Evolutionary conservation across 208 protist species (phyloP).

Genomic region (Acanthamoeba triangularis): DNA sequence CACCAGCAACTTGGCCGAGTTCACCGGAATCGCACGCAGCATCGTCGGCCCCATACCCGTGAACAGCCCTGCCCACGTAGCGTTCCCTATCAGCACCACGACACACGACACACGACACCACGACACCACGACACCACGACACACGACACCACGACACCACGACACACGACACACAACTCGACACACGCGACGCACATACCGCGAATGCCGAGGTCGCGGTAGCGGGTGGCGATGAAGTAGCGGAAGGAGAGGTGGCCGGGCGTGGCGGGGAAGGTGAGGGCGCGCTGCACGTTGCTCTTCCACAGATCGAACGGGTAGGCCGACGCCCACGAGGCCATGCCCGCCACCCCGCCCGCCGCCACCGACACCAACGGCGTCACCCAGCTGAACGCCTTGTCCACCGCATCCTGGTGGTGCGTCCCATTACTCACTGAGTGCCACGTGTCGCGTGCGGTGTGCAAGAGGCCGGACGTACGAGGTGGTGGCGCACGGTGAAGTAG

Average conservation of each 20-base stretch:
- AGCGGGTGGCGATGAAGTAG: not conserved
- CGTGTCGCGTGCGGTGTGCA: no score
- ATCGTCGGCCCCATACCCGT: conserved; percentile 21
- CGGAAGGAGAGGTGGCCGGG: conserved; percentile 30
- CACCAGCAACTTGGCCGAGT: conserved; percentile 46
- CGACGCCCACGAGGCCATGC: conserved; percentile 45
- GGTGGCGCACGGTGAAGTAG: conserved; percentile 33
- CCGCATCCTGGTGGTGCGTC: not conserved
- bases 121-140: not conserved
- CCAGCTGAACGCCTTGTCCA: conserved; percentile 5
- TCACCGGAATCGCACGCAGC: conserved; percentile 61
- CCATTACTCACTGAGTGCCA: no score
- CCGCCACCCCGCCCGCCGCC: conserved; percentile 35
- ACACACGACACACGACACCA: not conserved
- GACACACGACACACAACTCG: no score
- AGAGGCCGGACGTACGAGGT: not conserved
- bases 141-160: not conserved
- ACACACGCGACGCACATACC: not conserved
- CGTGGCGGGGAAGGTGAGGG: not conserved
- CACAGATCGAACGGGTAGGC: conserved; percentile 68
- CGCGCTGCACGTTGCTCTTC: conserved; percentile 73
- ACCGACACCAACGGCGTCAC: not conserved
- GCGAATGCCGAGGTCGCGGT: not conserved
- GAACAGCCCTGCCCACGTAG: not conserved
- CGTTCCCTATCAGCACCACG: not conserved